These are phyloP conservation scores for Endocalyx cinctus DNA, from an alignment of 2,329 filamentous ascomycete species.

Conservation along the genomic window DNA sequence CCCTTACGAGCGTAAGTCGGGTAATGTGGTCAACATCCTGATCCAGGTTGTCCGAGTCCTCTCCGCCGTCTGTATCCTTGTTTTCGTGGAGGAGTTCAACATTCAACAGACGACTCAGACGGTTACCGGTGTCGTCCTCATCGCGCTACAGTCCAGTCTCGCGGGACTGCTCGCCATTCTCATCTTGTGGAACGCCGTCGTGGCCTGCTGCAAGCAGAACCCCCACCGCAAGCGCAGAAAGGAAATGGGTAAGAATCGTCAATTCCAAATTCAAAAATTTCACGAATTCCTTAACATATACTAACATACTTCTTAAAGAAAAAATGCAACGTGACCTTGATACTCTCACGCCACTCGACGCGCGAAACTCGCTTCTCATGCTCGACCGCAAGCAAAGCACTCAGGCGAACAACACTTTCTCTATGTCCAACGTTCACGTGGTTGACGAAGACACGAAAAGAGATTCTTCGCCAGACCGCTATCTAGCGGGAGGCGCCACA, in stretches of 20 bases:
- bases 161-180: slow-evolving; percentile 81
- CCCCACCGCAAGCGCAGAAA: slow-evolving; percentile 85
- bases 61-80: slow-evolving; percentile 81
- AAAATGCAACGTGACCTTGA: slow-evolving; percentile 74
- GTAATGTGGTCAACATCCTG: slow-evolving; percentile 88
- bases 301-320: too few relatives aligned
- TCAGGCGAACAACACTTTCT: slow-evolving; percentile 35
- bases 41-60: slow-evolving; percentile 87
- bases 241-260: slow-evolving; percentile 68
- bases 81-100: slow-evolving; percentile 91
- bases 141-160: slow-evolving; percentile 82
- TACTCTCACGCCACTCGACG: slow-evolving; percentile 79
- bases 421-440: slow-evolving; percentile 36
- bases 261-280: slow-evolving; percentile 1
- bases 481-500: too few relatives aligned
- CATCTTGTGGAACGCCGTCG: slow-evolving; percentile 84
- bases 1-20: slow-evolving; percentile 80
- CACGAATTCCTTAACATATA: slow-evolving; percentile 6
- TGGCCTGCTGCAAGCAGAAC: slow-evolving; percentile 78
- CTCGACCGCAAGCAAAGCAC: slow-evolving; percentile 48
- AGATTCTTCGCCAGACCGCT: slow-evolving; percentile 30
- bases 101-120: slow-evolving; percentile 91
- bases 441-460: slow-evolving; percentile 29
- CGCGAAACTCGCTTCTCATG: slow-evolving; percentile 80
- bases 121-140: slow-evolving; percentile 85